Evolutionary conservation across 306 rosid species (phyloP), one percentile per base, ranked within the genome.

Genomic region (Pterocarpus santalinus): DNA sequence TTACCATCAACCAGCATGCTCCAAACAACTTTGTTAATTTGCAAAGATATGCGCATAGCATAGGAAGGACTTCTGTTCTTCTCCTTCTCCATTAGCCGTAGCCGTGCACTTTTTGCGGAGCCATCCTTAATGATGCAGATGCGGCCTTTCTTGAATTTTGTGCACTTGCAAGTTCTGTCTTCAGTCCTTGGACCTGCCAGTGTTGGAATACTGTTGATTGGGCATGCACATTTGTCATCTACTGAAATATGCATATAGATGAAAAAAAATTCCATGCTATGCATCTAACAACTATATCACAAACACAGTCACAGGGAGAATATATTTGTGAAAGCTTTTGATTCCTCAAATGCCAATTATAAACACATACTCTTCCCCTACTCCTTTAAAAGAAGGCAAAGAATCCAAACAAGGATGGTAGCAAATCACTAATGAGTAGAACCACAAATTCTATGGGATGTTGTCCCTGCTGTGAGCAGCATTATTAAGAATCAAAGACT

Each of bases 1-100:
- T 96, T 96, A 76, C 99, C 98, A 86, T 96, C 99, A 36, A 90
- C 90, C 82, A 96, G 96, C 99, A 96, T 96, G 88, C 90, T 93
- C 98, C 99, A 96, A 74, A 89, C 97, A 70, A 96, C 99, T 87
- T 90, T 93, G 79, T 85, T 76, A 81, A 96, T 96, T 90, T 90
- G 93, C 90, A 96, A 81, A 55, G 99, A 96, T 83, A 96, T 89
- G n/a, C 91, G 94, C 98, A 92, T 96, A 55, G 99, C 99, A 85
- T 88, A 93, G 44, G 99, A 96, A 81, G 98, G 97, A 85, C 98
- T 93, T 86, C 92, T 96, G 88, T 93, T 92, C 87, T 90, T 96
- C 89, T 96, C 99, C 89, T 92, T 92, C 82, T 96, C 99, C 87
- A 88, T 86, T 64, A 96, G 82, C 65, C 99, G 88, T 78, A 88